Percentiles rank a stretch among this genome's conserved stretches.
Conservation (phyloP, 1,284 basidiomycete species). For the Butyriboletus appendiculatus region DNA sequence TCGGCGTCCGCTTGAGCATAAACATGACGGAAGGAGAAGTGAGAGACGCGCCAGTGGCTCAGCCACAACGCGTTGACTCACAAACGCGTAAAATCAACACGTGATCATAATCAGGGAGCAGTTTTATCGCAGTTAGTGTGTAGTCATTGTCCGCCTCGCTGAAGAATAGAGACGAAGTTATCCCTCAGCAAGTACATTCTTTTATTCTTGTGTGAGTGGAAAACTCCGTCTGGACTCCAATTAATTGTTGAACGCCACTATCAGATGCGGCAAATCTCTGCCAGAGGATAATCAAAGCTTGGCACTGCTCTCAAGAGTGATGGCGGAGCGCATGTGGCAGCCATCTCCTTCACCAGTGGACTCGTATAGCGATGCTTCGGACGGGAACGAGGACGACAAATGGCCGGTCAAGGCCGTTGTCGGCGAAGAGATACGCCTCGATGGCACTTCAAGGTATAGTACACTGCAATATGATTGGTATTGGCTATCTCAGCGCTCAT, state of each 20-base stretch:
- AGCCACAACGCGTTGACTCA: slow-evolving; percentile 6
- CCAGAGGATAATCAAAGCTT: not conserved
- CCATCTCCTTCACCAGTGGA: slow-evolving; percentile 37
- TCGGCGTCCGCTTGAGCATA: slow-evolving; percentile 73
- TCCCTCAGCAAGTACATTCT: not conserved
- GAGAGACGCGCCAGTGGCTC: not conserved
- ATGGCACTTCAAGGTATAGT: slow-evolving; percentile 34
- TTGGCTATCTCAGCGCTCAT: slow-evolving; percentile 5
- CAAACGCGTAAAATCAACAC: slow-evolving; percentile 13
- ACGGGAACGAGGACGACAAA: slow-evolving; percentile 32
- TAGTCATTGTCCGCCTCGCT: not conserved
- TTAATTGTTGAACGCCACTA: not conserved
- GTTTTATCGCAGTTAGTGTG: not conserved
- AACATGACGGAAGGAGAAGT: slow-evolving; percentile 7
- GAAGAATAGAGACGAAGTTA: not conserved
- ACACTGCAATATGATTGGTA: not conserved
- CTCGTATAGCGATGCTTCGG: slow-evolving; percentile 35
- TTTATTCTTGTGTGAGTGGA: not conserved
- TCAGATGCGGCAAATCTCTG: not conserved
- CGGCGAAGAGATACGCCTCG: slow-evolving; percentile 40
- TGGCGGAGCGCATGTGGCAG: slow-evolving; percentile 25
- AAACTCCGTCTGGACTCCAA: not conserved
- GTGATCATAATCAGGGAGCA: slow-evolving; percentile 12
- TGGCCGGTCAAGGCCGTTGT: slow-evolving; percentile 41
- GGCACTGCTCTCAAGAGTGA: not conserved